Base-by-base conservation (phyloP, 768 basidiomycete genomes). In the Suillus lakei region DNA sequence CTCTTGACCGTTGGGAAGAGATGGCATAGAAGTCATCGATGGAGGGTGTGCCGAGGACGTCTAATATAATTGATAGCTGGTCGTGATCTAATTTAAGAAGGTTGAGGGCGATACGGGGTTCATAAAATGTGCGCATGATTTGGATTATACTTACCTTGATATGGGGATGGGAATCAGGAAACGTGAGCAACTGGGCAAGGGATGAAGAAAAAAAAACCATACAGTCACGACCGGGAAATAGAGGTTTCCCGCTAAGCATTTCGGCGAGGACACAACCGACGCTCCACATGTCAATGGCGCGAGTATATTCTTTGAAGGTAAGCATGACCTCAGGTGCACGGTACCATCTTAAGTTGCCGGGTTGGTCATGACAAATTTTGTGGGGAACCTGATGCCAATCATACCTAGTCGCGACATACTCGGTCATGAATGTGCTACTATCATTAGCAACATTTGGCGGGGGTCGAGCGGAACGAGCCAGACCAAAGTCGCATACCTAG, bases 301-400 rank as follows among this genome's bases (percentile, higher is more conserved):
- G 86, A 6, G 95, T 96, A 76, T 98, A 98, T 81, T 96, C 91
- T 73, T 96, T 95, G 83, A 98, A 98, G 0, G 95, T 97, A 41
- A 99, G 85, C 97, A 99, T 98, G 67, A 99, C 93, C 76, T 98
- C 97, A 0, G 97, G 97, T 0, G 97, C 97, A 36, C 97, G 89
- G 75, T 98, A 99, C 97, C 97, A 98, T 73, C 95, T 90, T 59
- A 13, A 30, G 44, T 51, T 46, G 64, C 55, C 32, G 61, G 68
- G 51, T 16, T 38, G 13, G 34, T 66, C 63, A 43, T 53, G 30
- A 39, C 10, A 50, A 46, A 44, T 32, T 26, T 36, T 4, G 32
- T 12, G 32, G 38, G 54, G 44, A 58, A 3, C 26, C 26, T 4
- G 26, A 55, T 41, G 15, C 21, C 9, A 5, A 23, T 63, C 77